Base-by-base conservation (phyloP, 2,329 filamentous ascomycete genomes). In the Aquanectria penicillioides region DNA sequence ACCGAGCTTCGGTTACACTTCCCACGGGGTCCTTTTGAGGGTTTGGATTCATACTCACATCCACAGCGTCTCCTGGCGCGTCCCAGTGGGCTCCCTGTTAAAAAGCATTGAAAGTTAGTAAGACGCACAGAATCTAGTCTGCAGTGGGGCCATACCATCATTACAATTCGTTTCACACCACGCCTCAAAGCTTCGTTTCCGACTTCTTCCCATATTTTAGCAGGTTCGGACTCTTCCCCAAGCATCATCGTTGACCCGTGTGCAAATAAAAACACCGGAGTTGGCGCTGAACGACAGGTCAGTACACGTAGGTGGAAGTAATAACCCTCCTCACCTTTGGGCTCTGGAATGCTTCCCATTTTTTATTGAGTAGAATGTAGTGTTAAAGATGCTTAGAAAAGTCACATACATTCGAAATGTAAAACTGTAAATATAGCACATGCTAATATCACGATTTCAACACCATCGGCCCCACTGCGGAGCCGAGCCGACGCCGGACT, bases 221-320 rank as follows among this genome's bases (percentile, higher is more conserved):
- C 86, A 1, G 86, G 87, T 2, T 77, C 72, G 12, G 83, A 85
- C 65, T 88, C 82, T 68, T 90, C 88, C 29, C 87, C 88, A 12
- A 90, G 75, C 88, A 90, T 90, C 86, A 89, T 89, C 33, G 87
- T 90, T 12, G 86, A 89, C 69, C 88, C 88, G 81, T 90, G 88
- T 3, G 87, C 89, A 74, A 90, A 90, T 75, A 89, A 86, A 69
- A 89, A 84, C 0, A 89, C 85, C 2, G 86, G 87, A 6, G 86
- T 82, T 9, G 50, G 50, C 4, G n/a, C 48, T 33, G 11, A 20
- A 25, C 6, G 22, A 12, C 15, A 17, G 13, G 22, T 36, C 13
- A 26, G 29, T 8, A 2, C 11, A 12, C 25, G 1, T 3, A n/a
- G 17, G 11, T 12, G 5, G 2, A 46, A 23, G 7, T 28, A 25